phyloP scores from a whole-genome alignment of 805 yeast genomes.

The Candida ficus region DNA sequence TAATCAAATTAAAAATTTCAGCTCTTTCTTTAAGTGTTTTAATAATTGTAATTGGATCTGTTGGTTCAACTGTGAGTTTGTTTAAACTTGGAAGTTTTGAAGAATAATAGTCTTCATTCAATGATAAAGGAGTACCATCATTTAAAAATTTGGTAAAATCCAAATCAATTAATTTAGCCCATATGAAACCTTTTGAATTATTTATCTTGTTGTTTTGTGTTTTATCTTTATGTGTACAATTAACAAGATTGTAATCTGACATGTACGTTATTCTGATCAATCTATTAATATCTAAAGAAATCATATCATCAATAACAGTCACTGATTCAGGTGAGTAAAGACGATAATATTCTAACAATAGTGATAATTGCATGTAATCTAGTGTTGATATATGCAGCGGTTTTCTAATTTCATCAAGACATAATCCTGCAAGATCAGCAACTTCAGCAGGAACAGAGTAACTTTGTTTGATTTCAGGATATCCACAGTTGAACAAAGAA shows the following conservation, averaged over 20 bases:
- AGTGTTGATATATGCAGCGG: constrained; percentile 6
- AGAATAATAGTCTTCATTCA: constrained; percentile 7
- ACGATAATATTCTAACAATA: constrained; percentile 1
- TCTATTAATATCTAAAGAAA: constrained; percentile 4
- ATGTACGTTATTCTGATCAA: constrained; percentile 5
- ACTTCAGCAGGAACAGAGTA: constrained; percentile 7
- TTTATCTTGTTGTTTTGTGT: background rate
- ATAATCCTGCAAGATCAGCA: constrained; percentile 10
- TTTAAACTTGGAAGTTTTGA: constrained; percentile 5
- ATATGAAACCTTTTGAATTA: constrained; percentile 5
- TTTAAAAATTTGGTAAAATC: constrained; percentile 13
- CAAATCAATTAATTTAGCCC: constrained; percentile 12
- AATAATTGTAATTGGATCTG: constrained; percentile 6
- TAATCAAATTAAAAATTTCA: background rate
- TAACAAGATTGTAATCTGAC: constrained; percentile 3
- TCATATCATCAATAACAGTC: constrained; percentile 4
- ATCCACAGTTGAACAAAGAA: constrained; percentile 15
- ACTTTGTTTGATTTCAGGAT: constrained; percentile 4
- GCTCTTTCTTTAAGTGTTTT: background rate
- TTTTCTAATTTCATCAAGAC: constrained; percentile 11
- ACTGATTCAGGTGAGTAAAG: constrained; percentile 8
- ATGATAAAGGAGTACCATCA: constrained; percentile 15
- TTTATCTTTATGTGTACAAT: constrained; percentile 1
- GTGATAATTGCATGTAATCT: constrained; percentile 3
- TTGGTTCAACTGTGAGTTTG: background rate